These are phyloP conservation scores for Medicago ruthenica DNA, from an alignment of 306 rosid species.

Conservation along the genomic window DNA sequence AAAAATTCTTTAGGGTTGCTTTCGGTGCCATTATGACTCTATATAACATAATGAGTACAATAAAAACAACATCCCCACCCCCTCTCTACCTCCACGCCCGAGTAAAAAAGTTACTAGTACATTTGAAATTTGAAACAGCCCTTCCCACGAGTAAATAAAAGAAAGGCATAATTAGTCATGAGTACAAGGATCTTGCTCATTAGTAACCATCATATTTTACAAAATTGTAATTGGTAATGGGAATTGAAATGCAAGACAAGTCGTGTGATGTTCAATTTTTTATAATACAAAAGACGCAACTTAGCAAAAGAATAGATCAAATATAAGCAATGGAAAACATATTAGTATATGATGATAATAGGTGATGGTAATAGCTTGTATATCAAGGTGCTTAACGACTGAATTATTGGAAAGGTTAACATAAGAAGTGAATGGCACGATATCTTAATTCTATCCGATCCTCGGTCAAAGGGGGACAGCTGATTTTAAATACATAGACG, in stretches of 20 bases:
- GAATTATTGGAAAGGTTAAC: background rate
- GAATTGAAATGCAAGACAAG: background rate
- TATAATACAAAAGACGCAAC: background rate
- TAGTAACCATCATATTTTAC: background rate
- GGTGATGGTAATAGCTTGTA: background rate
- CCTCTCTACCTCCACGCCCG: conserved; percentile 1
- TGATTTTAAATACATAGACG: background rate
- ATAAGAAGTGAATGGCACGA: conserved; percentile 17
- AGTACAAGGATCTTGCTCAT: background rate
- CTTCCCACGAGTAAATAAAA: conserved; percentile 8
- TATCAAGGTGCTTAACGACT: background rate
- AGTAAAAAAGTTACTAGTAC: background rate
- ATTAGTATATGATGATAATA: no score
- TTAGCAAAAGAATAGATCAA: background rate
- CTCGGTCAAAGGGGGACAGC: background rate
- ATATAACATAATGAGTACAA: conserved; percentile 34
- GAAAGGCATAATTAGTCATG: conserved; percentile 10
- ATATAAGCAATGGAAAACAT: background rate
- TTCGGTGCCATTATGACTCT: conserved; percentile 54
- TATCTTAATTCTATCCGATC: background rate
- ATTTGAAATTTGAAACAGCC: conserved; percentile 6
- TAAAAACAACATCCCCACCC: conserved; percentile 14
- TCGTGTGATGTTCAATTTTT: background rate
- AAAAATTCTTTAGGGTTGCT: conserved; percentile 28
- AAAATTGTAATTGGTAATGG: background rate